Conservation (phyloP, 371 early-diverging fungal genomes). For the Mucor plumbeus region DNA sequence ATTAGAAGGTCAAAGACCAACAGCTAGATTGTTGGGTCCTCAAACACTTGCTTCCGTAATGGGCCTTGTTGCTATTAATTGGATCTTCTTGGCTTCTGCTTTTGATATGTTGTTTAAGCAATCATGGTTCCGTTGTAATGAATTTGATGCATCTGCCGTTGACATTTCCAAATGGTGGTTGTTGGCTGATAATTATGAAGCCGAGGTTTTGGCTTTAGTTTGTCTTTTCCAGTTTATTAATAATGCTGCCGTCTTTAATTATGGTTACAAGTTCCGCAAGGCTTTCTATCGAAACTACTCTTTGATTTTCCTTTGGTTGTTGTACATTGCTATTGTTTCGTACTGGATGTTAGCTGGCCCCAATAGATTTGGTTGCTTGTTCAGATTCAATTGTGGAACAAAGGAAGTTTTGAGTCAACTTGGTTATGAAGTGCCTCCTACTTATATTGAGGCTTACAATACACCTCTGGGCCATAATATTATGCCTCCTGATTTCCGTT, state of each 20-base stretch:
- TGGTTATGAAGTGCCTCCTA: constrained; percentile 51
- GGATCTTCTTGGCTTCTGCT: constrained; percentile 56
- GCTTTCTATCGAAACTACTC: constrained; percentile 64
- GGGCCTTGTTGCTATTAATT: constrained; percentile 71
- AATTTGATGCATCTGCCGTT: constrained; percentile 65
- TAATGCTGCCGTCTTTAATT: constrained; percentile 68
- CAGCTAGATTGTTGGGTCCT: constrained; percentile 70
- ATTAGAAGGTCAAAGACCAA: constrained; percentile 67
- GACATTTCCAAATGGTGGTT: constrained; percentile 79
- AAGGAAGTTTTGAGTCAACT: constrained; percentile 39
- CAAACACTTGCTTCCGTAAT: constrained; percentile 72
- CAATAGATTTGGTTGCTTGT: constrained; percentile 67
- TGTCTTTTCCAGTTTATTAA: constrained; percentile 67
- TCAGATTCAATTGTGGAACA: constrained; percentile 77
- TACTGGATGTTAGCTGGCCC: constrained; percentile 67
- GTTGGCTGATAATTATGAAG: constrained; percentile 78
- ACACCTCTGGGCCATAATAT: constrained; percentile 69
- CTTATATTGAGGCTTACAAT: constrained; percentile 60
- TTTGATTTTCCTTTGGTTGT: constrained; percentile 58
- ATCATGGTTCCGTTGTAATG: constrained; percentile 74
- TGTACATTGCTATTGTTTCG: constrained; percentile 59
- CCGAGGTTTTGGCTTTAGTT: constrained; percentile 53
- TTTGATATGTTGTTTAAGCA: constrained; percentile 64
- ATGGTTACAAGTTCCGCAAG: constrained; percentile 66
- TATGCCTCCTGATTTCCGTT: constrained; percentile 63